These are phyloP conservation scores for Dictyostelium firmibasis DNA, from an alignment of 78 protist genomes.

Conservation along the genomic window DNA sequence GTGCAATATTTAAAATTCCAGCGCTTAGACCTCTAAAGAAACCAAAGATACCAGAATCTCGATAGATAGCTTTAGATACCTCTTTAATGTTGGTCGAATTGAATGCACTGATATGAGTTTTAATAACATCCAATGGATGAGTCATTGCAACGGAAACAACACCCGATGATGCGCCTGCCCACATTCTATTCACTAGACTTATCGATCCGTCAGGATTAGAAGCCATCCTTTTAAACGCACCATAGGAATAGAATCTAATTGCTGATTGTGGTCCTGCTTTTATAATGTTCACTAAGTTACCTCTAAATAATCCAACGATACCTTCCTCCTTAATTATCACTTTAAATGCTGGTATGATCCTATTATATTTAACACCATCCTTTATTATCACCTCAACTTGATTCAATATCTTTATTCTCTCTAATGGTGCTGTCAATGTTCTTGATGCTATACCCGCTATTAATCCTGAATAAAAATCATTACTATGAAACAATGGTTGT, in stretches of 20 bases:
- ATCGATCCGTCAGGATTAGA: not conserved
- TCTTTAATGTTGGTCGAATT: not conserved
- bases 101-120: conserved; percentile 11
- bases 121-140: conserved; percentile 55
- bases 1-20: conserved; percentile 60
- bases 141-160: conserved; percentile 39
- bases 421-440: conserved; percentile 83
- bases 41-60: conserved; percentile 10
- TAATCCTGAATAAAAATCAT: conserved; percentile 23
- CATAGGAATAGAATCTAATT: conserved; percentile 57
- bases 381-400: conserved; percentile 19
- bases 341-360: conserved; percentile 2
- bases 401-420: conserved; percentile 49
- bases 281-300: conserved; percentile 26
- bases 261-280: conserved; percentile 76
- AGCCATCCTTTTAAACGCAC: conserved; percentile 27
- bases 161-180: conserved; percentile 80
- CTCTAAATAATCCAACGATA: conserved; percentile 36
- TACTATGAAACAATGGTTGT: not conserved
- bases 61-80: not conserved
- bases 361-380: conserved; percentile 34
- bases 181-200: not conserved
- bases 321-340: conserved; percentile 61
- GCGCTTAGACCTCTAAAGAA: conserved; percentile 46
- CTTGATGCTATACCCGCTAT: conserved; percentile 73